These are phyloP conservation scores for Pythium phragmitis DNA, from an alignment of 352 stramenopile genomes.

Conservation along the genomic window DNA sequence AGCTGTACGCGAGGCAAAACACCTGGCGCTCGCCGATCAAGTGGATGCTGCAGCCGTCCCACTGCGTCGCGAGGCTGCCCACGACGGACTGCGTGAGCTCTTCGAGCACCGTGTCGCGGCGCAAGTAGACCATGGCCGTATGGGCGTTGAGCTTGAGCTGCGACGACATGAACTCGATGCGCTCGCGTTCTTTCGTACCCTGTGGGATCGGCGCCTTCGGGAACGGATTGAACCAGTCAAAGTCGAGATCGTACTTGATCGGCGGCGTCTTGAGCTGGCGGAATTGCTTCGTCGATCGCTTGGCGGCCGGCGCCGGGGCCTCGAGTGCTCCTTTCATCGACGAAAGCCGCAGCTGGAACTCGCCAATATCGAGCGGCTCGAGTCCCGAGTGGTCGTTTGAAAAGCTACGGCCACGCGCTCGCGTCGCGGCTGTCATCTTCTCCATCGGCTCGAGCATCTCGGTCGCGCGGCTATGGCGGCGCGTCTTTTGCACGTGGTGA, in stretches of 20 bases:
- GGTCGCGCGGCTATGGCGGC: conserved; percentile 16
- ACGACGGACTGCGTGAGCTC: conserved; percentile 48
- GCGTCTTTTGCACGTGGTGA: conserved; percentile 19
- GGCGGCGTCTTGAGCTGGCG: conserved; percentile 61
- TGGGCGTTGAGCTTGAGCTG: conserved; percentile 60
- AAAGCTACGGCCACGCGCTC: conserved; percentile 25
- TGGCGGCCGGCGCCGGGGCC: conserved; percentile 5
- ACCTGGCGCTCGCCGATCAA: conserved; percentile 55
- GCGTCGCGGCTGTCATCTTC: neutral
- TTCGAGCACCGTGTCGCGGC: conserved; percentile 52
- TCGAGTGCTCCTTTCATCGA: conserved; percentile 14
- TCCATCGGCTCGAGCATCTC: conserved; percentile 8
- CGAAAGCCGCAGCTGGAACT: conserved; percentile 27
- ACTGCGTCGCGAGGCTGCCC: conserved; percentile 52
- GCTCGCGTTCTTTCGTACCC: conserved; percentile 34
- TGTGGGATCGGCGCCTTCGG: conserved; percentile 60
- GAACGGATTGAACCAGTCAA: conserved; percentile 77
- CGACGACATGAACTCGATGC: conserved; percentile 52
- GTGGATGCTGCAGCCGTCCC: conserved; percentile 72
- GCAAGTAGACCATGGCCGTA: conserved; percentile 52
- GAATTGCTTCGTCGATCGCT: conserved; percentile 35
- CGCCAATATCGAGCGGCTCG: conserved; percentile 16
- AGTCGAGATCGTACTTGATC: conserved; percentile 70
- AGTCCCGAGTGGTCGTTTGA: conserved; percentile 20
- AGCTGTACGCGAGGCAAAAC: conserved; percentile 57